phyloP scores from a whole-genome alignment of 2,329 filamentous ascomycete genomes.

The Macroventuria anomochaeta region DNA sequence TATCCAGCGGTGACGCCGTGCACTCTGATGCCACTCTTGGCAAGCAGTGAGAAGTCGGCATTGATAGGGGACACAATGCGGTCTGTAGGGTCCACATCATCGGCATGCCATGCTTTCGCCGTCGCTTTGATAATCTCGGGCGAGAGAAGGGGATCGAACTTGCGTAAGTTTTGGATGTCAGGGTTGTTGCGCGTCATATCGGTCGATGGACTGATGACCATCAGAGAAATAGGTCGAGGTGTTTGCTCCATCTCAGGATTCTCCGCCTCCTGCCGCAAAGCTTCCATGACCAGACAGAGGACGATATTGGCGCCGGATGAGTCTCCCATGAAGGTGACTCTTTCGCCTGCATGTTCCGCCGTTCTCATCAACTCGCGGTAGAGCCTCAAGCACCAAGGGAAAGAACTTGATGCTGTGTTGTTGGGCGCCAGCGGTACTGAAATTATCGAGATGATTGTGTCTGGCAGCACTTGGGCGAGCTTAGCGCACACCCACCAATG shows the following conservation, averaged over 20 bases:
- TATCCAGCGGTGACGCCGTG: constrained; percentile 60
- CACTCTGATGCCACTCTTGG: constrained; percentile 53
- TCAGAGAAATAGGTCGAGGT: constrained; percentile 47
- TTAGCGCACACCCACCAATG: constrained; percentile 62
- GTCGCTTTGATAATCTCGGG: constrained; percentile 51
- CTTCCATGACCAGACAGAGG: constrained; percentile 51
- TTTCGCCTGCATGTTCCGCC: constrained; percentile 50
- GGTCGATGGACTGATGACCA: constrained; percentile 58
- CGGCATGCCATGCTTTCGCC: constrained; percentile 51
- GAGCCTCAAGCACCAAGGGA: constrained; percentile 57
- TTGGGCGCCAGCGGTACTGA: constrained; percentile 63
- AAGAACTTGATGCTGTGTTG: constrained; percentile 56
- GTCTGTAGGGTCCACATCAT: constrained; percentile 52
- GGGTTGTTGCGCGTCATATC: constrained; percentile 58
- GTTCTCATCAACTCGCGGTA: constrained; percentile 53
- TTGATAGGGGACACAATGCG: constrained; percentile 58
- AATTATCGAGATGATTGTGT: constrained; percentile 56
- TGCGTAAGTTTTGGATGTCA: constrained; percentile 50
- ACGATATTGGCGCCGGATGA: constrained; percentile 63
- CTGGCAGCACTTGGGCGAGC: constrained; percentile 52
- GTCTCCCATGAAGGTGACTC: constrained; percentile 61
- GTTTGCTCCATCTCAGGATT: background rate
- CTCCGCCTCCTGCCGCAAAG: constrained; percentile 43
- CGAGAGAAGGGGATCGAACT: constrained; percentile 56
- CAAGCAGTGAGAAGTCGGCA: constrained; percentile 51